Base-by-base conservation (phyloP, 108 stramenopile species). In the Pseudonitzschia pungens region DNA sequence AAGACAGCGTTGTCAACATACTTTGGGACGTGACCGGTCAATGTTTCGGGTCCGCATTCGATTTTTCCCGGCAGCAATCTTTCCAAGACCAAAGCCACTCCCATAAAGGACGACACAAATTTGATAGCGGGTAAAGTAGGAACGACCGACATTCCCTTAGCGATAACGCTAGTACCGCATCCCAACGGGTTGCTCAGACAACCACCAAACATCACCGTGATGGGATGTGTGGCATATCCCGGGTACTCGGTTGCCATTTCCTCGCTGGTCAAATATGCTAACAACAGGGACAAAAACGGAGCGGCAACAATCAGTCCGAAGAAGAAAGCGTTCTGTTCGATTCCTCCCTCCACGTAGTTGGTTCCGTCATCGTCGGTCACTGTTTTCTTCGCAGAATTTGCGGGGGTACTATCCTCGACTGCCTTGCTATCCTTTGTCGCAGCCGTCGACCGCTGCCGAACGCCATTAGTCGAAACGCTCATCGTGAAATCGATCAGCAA, bases 51-150 rank as follows among this genome's bases (percentile, higher is more conserved):
- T 62, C 77, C 80, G 52, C 74, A 60, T 45, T 74, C 82, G 66
- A 83, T 71, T 64, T 79, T 91, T 43, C 95, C 97, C 18, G 97
- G 97, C 41, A 96, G 72, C 28, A 83, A 65, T 62, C 88, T 75
- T 81, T 93, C 90, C 72, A 97, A 77, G 2, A 84, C 53, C 21
- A 96, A 62, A 77, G 94, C 90, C 48, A 95, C 79, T 9, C 74
- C 82, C 88, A 91, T 87, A 81, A 93, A 97, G 15, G 75, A 69
- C 43, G 80, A 66, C 53, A 87, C 50, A 71, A 87, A 80, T 70
- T 71, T 73, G 2, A 40, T 62, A 12, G 60, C 60, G 20, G 60
- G 36, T 20, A 24, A 71, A 21, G 70, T 86, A 2, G 85, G 85
- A 16, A 76, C 41, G 4, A 86, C 82, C 11, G 82, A 83, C 4